phyloP scores from a whole-genome alignment of 2,329 filamentous ascomycete genomes.

The Cryphonectria carpinicola region DNA sequence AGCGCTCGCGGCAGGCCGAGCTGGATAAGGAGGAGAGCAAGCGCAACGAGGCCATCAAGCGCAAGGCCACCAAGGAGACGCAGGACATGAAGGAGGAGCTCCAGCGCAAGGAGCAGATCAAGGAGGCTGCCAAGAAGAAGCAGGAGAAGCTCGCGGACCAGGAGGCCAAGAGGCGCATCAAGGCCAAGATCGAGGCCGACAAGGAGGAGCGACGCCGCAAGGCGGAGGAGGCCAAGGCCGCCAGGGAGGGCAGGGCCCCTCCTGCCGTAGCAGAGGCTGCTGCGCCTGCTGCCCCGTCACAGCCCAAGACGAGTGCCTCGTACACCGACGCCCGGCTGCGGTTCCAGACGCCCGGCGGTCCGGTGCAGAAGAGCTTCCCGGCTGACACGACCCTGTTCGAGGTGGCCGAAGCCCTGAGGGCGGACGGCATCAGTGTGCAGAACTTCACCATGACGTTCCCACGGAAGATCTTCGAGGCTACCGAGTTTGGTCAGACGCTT shows the following conservation, averaged over 20 bases:
- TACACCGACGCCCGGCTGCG: constrained; percentile 83
- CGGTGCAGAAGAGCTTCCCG: constrained; percentile 83
- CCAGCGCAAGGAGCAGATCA: constrained; percentile 81
- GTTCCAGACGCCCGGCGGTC: constrained; percentile 76
- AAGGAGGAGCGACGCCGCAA: constrained; percentile 87
- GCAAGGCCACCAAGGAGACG: constrained; percentile 86
- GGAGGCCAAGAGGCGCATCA: constrained; percentile 85
- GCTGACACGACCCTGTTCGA: constrained; percentile 93
- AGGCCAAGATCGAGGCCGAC: constrained; percentile 92
- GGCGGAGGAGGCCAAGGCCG: constrained; percentile 82
- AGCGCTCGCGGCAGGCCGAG: constrained; percentile 68
- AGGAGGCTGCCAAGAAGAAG: constrained; percentile 84
- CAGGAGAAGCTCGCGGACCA: constrained; percentile 85
- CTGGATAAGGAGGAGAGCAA: constrained; percentile 82
- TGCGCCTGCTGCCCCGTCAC: constrained; percentile 49
- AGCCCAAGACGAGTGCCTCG: constrained; percentile 66
- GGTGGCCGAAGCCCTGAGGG: constrained; percentile 75
- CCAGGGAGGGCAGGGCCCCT: constrained; percentile 73
- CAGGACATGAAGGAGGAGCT: constrained; percentile 92
- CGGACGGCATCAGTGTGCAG: constrained; percentile 71
- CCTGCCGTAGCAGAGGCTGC: constrained; percentile 48
- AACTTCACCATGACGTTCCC: constrained; percentile 89
- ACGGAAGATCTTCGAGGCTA: constrained; percentile 73
- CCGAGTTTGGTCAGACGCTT: constrained; percentile 85
- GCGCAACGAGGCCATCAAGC: constrained; percentile 81